Evolutionary conservation across 306 rosid genomes (phyloP).

Genomic region (Vigna mungo): DNA sequence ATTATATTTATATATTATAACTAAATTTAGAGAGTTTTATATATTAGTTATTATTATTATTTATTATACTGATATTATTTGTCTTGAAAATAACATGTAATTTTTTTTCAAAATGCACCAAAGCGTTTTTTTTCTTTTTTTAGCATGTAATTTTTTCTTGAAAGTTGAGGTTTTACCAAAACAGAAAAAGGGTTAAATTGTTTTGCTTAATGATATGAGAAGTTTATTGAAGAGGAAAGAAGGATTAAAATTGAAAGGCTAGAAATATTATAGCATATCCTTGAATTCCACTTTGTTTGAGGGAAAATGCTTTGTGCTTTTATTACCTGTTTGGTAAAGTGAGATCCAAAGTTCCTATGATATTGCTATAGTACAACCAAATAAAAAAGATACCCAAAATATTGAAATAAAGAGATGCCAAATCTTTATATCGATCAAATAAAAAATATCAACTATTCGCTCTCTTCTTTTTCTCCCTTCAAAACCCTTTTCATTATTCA

Average conservation of each 20-base stretch:
- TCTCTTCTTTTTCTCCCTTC: slow-evolving; percentile 19
- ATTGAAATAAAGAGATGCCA: slow-evolving; percentile 60
- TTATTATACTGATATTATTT: too few relatives aligned
- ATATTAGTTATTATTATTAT: too few relatives aligned
- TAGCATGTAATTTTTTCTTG: not conserved
- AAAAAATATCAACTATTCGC: slow-evolving; percentile 46
- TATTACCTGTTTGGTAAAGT: slow-evolving; percentile 67
- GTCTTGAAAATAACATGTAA: too few relatives aligned
- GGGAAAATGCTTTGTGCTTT: slow-evolving; percentile 43
- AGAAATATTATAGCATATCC: slow-evolving; percentile 50
- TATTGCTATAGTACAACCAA: slow-evolving; percentile 57
- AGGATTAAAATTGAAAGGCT: slow-evolving; percentile 2
- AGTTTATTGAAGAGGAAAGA: slow-evolving; percentile 19
- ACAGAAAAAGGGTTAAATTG: slow-evolving; percentile 15
- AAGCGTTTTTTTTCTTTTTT: too few relatives aligned
- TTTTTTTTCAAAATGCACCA: too few relatives aligned
- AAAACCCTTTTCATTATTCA: slow-evolving; percentile 51
- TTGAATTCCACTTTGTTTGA: slow-evolving; percentile 43
- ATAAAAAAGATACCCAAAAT: slow-evolving; percentile 58
- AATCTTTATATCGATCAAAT: slow-evolving; percentile 50
- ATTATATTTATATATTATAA: too few relatives aligned
- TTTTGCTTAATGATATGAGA: slow-evolving; percentile 19
- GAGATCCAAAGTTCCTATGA: slow-evolving; percentile 59
- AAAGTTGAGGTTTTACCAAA: not conserved
- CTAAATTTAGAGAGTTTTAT: too few relatives aligned